Evolutionary conservation across 352 stramenopile species (phyloP), one percentile per base, ranked within the genome.

Genomic region (Globisporangium mamillatum): DNA sequence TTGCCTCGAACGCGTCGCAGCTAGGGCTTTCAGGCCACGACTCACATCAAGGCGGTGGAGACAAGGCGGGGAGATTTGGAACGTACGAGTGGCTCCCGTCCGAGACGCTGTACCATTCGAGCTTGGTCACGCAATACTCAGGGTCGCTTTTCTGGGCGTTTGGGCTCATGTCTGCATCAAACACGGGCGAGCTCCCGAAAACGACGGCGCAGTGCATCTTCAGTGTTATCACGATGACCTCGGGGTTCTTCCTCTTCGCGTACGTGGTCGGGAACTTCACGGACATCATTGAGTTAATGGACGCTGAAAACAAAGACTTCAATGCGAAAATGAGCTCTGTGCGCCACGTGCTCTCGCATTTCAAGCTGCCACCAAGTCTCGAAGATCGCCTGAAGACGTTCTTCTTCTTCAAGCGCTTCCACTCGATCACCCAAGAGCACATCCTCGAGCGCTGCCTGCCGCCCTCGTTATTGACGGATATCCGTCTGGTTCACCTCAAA

Each of bases 331-430:
- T 88, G 12, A 74, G 75, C 1, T 79, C 73, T 3, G 54, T 84
- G 4, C 76, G 80, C 6, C 70, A 79, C 29, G 57, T 88, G 1
- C 56, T 81, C 9, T 34, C 69, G 2, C 78, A 84, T 55, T 88
- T 86, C 32, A 57, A 70, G 9, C 67, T 86, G 0, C 75, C 78
- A 0, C 57, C 60, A 20, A 55, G 63, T 3, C 69, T 84, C 7
- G 54, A 77, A 64, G 66, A 76, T n/a, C 66, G 68, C 0, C 67
- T 88, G 27, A 80, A 81, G 56, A 80, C 76, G 2, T 86, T 72
- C 64, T 86, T 76, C 60, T 78, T 79, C 46, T 88, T 86, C 68
- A 60, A 76, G 29, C 75, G 76, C 16, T 88, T 78, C 56, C 80
- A 88, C 57, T 24, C 22, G 22, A 24, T 24, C 22, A 24, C 22